These are phyloP conservation scores for Colletotrichum sp. DNA, from an alignment of 2,329 filamentous ascomycete species.

Conservation along the genomic window DNA sequence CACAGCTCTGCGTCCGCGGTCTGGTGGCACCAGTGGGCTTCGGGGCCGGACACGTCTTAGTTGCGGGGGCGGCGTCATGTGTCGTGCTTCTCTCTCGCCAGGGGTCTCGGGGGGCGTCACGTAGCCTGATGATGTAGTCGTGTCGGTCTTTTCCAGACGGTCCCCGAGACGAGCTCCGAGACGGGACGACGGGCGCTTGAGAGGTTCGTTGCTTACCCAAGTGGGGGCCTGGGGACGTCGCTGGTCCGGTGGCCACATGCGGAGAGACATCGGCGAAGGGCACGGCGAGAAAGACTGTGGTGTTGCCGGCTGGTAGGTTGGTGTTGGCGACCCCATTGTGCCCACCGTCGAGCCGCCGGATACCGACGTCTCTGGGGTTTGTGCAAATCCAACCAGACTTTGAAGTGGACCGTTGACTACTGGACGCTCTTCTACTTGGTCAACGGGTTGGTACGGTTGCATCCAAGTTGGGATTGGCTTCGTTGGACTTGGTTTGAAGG, in stretches of 20 bases:
- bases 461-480: constrained; percentile 59
- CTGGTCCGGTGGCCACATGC: background rate
- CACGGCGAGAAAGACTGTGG: background rate
- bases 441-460: constrained; percentile 27
- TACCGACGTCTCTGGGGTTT: background rate
- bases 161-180: constrained; percentile 23
- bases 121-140: constrained; percentile 29
- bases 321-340: background rate
- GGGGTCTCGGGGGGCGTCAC: constrained; percentile 33
- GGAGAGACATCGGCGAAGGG: background rate
- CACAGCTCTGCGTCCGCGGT: background rate
- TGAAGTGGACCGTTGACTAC: too few relatives aligned
- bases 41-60: background rate
- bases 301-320: background rate
- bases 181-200: constrained; percentile 43
- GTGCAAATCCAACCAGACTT: background rate
- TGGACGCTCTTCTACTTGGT: constrained; percentile 22
- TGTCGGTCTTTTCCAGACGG: constrained; percentile 24
- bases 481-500: constrained; percentile 52
- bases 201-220: constrained; percentile 41
- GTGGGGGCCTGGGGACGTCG: constrained; percentile 24
- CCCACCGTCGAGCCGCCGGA: background rate
- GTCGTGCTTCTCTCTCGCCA: constrained; percentile 6
- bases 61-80: constrained; percentile 1
- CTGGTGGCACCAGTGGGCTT: background rate